Percentiles rank a stretch among this genome's conserved stretches.
Evolutionary conservation across 495 filamentous ascomycete species (phyloP).

Genomic region (Aspergillus leporis): DNA sequence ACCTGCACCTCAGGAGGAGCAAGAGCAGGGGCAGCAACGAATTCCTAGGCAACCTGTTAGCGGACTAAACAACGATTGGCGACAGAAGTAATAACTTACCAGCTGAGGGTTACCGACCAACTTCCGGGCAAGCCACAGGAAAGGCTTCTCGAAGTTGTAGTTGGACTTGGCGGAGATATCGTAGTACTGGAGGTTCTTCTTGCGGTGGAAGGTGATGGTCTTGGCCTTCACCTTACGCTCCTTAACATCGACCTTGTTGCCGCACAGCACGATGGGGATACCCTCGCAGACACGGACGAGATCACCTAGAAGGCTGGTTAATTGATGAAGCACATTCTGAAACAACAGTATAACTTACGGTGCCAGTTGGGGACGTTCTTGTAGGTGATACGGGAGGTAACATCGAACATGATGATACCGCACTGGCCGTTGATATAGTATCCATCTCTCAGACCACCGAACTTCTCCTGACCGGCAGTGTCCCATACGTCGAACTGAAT

Average conservation of each 20-base stretch:
- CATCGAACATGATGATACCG: constrained; percentile 99
- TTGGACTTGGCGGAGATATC: constrained; percentile 99
- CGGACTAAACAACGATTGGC: not conserved
- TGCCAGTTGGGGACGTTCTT: constrained; percentile 99
- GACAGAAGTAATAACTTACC: constrained; percentile 53
- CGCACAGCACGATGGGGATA: constrained; percentile 96
- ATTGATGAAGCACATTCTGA: constrained; percentile 7
- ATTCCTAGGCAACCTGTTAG: constrained; percentile 64
- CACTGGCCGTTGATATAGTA: constrained; percentile 99
- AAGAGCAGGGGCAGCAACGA: constrained; percentile 92
- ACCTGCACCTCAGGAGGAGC: constrained; percentile 90
- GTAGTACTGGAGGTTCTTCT: constrained; percentile 99
- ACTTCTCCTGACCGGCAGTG: constrained; percentile 99
- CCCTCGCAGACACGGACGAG: constrained; percentile 99
- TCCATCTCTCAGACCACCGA: constrained; percentile 98
- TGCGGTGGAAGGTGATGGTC: constrained; percentile 99
- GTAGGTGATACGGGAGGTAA: constrained; percentile 99
- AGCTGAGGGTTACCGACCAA: constrained; percentile 90
- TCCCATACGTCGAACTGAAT: constrained; percentile 99
- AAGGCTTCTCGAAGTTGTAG: constrained; percentile 99
- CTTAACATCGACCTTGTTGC: constrained; percentile 99
- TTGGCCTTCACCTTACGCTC: constrained; percentile 99
- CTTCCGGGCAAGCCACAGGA: constrained; percentile 99
- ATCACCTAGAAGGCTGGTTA: constrained; percentile 66
- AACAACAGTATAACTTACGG: constrained; percentile 64